Evolutionary conservation across 768 basidiomycete species (phyloP), one percentile per base, ranked within the genome.

Genomic region (Rhizopogon vulgaris): DNA sequence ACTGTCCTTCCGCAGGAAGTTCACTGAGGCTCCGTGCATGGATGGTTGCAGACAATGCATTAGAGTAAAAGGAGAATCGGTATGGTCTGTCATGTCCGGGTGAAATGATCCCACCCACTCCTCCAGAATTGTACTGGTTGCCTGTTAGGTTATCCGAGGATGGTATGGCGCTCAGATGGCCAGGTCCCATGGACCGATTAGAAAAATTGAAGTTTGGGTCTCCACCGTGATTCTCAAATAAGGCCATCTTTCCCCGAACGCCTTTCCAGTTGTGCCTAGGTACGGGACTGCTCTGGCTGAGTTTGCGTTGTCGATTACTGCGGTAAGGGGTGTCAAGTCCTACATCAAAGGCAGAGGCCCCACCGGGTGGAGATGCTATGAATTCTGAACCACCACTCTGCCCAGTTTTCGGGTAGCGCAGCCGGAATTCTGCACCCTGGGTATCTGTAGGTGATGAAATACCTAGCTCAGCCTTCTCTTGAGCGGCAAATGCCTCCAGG

Each of bases 61-160:
- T 98, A 15, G 92, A 97, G 71, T 98, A 99, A 72, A 98, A 99
- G 0, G 96, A 97, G 72, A 98, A 99, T 41, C 96, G 82, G 64
- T 97, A 98, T 8, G 94, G 95, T 61, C 93, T 77, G 61, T 94
- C 92, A 57, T 93, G 86, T 0, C 78, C 82, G 3, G 76, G 73
- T 47, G 75, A 70, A 22, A 76, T 67, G 46, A 78, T 72, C 6
- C 72, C 72, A 10, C 55, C 54, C 24, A 63, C 34, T 10, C 48
- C 53, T 1, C 53, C 14, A 7, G 59, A 22, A 1, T 17, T 9
- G 17, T 56, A 58, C 45, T 49, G 52, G 15, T 54, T 54, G 17
- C 51, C 47, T 36, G 68, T 40, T 27, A 78, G 45, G n/a, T 77
- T 69, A 15, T 75, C 75, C 32, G 64, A 66, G 1, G 74, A 78